These are phyloP conservation scores for Bryoerythrophyllum caledonicum DNA, from an alignment of 225 moss, liverwort and hornwort species.

Conservation along the genomic window DNA sequence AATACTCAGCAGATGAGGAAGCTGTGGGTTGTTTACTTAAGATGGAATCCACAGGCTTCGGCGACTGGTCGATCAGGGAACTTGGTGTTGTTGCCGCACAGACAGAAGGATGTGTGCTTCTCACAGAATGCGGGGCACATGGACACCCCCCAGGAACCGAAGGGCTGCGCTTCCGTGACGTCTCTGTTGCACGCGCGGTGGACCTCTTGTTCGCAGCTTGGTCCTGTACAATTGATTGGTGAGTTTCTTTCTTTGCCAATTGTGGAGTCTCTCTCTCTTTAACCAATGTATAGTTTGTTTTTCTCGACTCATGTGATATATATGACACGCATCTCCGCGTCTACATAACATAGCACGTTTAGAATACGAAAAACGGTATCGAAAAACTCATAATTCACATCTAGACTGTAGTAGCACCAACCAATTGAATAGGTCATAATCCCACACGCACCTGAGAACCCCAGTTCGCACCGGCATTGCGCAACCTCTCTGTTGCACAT, in stretches of 20 bases:
- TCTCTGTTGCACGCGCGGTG: conserved; percentile 37
- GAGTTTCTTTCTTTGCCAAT: too few species aligned
- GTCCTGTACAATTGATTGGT: conserved; percentile 1
- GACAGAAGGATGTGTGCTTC: conserved; percentile 48
- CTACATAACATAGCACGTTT: too few species aligned
- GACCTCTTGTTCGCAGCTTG: conserved; percentile 13
- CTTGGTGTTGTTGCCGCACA: conserved; percentile 57
- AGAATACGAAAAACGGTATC: too few species aligned
- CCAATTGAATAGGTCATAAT: too few species aligned
- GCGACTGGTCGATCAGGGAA: conserved; percentile 65
- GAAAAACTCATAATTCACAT: too few species aligned
- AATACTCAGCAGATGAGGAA: too few species aligned
- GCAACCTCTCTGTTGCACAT: conserved; percentile 43
- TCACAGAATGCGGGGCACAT: conserved; percentile 65
- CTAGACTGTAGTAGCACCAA: too few species aligned
- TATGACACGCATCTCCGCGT: too few species aligned
- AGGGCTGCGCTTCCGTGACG: conserved; percentile 18
- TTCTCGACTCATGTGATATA: too few species aligned
- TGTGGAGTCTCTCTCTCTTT: too few species aligned
- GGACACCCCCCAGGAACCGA: conserved; percentile 60
- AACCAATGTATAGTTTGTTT: too few species aligned
- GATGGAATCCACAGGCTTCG: conserved; percentile 63
- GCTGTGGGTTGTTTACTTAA: conserved; percentile 34
- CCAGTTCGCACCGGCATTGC: conserved; percentile 32
- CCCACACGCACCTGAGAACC: conserved; percentile 37